Evolutionary conservation across 192 early-diverging fungal genomes (phyloP), one percentile per base, ranked within the genome.

Genomic region (Linnemannia hyalina): DNA sequence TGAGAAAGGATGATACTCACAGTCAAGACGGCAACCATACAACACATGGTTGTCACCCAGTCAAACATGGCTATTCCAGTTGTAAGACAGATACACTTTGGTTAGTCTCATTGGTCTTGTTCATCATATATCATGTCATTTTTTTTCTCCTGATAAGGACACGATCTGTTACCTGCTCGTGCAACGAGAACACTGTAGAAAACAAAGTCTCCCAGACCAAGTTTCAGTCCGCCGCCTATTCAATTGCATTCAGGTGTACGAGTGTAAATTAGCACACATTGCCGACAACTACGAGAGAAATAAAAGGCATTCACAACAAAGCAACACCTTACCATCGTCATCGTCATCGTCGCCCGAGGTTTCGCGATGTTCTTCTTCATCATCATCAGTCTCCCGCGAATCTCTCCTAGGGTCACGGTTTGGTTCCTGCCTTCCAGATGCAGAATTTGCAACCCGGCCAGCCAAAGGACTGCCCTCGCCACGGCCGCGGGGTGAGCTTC

Each of bases 181-280:
- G 93, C 93, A 42, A 96, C 91, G 73, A 97, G 81, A 11, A 97
- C 96, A 80, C 93, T 94, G 74, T 97, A 97, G 81, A 97, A 97
- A 9, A 97, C 97, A 92, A 97, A 97, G 80, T 97, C 97, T 36
- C 97, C 97, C 42, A 97, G 79, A 13, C 97, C 97, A n/a, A 97
- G 81, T 80, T 97, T 97, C 54, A 97, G 76, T 46, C 97, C 97
- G 32, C 91, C 90, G 69, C 91, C 76, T 80, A 93, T 71, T 6
- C 49, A 70, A 26, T 47, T 5, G 68, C n/a, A 52, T 75, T 18
- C 41, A 22, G 40, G 44, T 32, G 23, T 15, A 70, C 1, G 22
- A 47, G 10, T 13, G 18, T 40, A 54, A 29, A 32, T 26, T 22
- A 42, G n/a, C 6, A 26, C 49, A 6, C 16, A 18, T 18, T 3